phyloP scores from a whole-genome alignment of 2,329 filamentous ascomycete genomes.

The Aspergillus arachidicola region DNA sequence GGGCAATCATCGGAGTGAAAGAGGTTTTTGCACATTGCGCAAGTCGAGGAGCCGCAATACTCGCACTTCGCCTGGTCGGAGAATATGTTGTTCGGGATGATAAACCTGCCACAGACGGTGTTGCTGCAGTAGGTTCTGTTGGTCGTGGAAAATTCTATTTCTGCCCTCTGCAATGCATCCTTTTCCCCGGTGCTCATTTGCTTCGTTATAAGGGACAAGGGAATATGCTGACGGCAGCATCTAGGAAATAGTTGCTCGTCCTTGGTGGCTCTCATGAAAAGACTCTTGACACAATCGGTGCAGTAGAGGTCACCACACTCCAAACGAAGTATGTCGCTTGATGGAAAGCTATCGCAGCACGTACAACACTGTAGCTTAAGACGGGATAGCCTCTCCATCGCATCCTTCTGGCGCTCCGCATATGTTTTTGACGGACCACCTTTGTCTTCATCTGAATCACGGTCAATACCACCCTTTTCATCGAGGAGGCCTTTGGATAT shows the following conservation, averaged over 20 bases:
- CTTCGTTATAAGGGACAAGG: background rate
- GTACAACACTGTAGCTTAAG: background rate
- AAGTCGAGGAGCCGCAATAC: background rate
- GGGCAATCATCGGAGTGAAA: background rate
- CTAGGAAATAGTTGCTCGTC: slow-evolving; percentile 10
- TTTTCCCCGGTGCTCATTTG: background rate
- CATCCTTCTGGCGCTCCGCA: background rate
- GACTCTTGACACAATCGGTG: slow-evolving; percentile 1
- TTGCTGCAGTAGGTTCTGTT: background rate
- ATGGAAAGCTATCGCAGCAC: background rate
- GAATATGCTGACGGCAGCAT: slow-evolving; percentile 11
- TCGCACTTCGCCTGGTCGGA: background rate
- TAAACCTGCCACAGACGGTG: background rate
- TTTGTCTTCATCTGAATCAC: background rate
- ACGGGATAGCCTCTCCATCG: background rate
- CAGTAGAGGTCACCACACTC: slow-evolving; percentile 1
- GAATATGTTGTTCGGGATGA: background rate
- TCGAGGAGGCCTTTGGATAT: background rate
- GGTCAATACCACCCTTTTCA: background rate
- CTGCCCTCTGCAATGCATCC: background rate
- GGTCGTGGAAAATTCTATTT: background rate
- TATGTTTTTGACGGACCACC: background rate
- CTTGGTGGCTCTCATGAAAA: slow-evolving; percentile 1
- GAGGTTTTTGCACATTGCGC: background rate
- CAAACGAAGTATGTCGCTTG: background rate